phyloP scores from a whole-genome alignment of 202 grass and related monocot species.

The Alloteropsis angusta region DNA sequence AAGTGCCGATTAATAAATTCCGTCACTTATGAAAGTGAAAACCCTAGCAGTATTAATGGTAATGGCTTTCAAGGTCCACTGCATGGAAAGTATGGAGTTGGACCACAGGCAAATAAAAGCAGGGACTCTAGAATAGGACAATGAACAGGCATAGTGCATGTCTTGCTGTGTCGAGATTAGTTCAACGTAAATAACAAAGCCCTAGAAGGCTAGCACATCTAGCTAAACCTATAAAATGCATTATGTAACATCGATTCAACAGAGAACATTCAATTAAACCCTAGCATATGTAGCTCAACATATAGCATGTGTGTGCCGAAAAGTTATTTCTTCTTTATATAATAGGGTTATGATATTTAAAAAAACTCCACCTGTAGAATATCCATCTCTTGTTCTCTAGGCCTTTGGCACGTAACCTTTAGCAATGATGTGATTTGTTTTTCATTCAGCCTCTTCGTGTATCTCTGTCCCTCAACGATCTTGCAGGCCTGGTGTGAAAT shows the following conservation, averaged over 20 bases:
- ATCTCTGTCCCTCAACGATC: constrained; percentile 96
- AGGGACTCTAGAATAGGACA: not conserved
- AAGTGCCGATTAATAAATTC: not conserved
- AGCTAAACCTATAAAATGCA: not conserved
- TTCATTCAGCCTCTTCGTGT: constrained; percentile 98
- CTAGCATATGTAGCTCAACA: not conserved
- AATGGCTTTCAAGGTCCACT: not conserved
- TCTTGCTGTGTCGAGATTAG: not conserved
- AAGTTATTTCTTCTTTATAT: not conserved
- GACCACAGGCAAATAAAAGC: constrained; percentile 32
- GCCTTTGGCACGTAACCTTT: constrained; percentile 95
- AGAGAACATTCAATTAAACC: not conserved
- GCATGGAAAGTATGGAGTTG: constrained; percentile 22
- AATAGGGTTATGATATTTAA: not conserved
- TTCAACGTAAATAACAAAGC: not conserved
- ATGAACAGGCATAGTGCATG: not conserved
- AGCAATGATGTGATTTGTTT: constrained; percentile 95
- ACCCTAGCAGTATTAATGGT: constrained; percentile 20
- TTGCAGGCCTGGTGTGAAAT: constrained; percentile 70
- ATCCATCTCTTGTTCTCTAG: constrained; percentile 94
- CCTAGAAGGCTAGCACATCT: not conserved
- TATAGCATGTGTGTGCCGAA: not conserved
- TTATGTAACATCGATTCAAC: not conserved
- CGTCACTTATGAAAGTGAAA: not conserved
- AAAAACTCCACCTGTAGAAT: constrained; percentile 64